Base-by-base conservation (phyloP, 2,329 filamentous ascomycete species). In the Pseudocercospora crystallina region DNA sequence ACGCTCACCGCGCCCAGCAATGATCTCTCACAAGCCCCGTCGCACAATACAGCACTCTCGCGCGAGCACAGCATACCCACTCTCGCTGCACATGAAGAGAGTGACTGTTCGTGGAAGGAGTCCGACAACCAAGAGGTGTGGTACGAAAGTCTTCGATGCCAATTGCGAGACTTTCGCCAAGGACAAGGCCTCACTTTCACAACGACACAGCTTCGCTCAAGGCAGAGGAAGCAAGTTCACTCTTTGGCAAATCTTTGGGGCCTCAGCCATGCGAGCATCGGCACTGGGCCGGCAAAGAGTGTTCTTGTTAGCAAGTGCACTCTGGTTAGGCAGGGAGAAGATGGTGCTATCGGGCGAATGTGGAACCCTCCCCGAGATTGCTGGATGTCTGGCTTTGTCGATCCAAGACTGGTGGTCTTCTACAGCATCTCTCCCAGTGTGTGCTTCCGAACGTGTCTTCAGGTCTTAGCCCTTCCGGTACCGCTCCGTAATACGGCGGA, bases 211-310 rank as follows among this genome's bases (percentile, higher is more conserved):
- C 34, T 53, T n/a, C 42, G 44, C 30, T 41, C 41, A 8, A 34
- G 41, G n/a, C 50, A 48, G 36, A 33, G 50, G 13, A 53, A 53
- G 33, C 50, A 53, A 34, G 45, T 53, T 2, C 50, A 53, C 10
- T 53, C 50, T 12, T 45, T 53, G 50, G 40, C 50, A n/a, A 53
- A 53, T 30, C 20, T 53, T 45, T 48, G 44, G 44, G 45, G 41
- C 5, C 45, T 53, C 13, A 45, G 50, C 26, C 50, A 53, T 31
- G 45, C 49, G 44, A 53, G 45, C 32, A 37, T 53, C 2, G 50
- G 50, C 13, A n/a, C 13, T 9, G 44, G 45, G 2, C 14, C 32
- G 3, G 29, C 35, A 9, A 49, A 48, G 30, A 34, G 45, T 11
- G 45, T 53, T 12, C 41, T 53, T 10, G 39, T 53, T 13, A 44